Evolutionary conservation across 441 rosid species (phyloP), one percentile per base, ranked within the genome.

Genomic region (Gossypium laxum): DNA sequence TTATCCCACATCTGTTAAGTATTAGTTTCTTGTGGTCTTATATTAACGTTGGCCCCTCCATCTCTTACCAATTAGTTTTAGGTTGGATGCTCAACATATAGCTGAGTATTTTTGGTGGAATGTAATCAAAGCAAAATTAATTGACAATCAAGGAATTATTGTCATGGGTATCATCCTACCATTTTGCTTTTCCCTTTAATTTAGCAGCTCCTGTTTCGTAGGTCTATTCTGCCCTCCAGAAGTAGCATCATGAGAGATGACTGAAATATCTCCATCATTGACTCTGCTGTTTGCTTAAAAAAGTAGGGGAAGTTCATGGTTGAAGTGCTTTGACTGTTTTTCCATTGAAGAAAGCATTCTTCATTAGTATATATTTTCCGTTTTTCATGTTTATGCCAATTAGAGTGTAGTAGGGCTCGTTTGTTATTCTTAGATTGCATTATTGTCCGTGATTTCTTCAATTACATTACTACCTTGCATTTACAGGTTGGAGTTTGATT

Each of bases 401-500:
- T 11, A 54, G 22, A 69, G 12, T 71, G 72, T 51, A 48, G 11
- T 6, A 24, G 15, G 18, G 55, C 43, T 64, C 60, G 6, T 17
- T 12, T 48, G 24, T 69, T 74, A 15, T 24, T n/a, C 73, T 54
- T 61, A 38, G 73, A 63, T 64, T 61, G 54, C 64, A 54, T 30
- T 71, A 32, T 18, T 19, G 59, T 68, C 65, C 61, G 5, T 60
- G 64, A 5, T 62, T 32, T 74, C 47, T 57, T 69, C 64, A 69
- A 32, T 69, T 38, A 55, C 38, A 19, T 51, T 56, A 28, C 47
- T 63, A 45, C 19, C 75, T 18, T 75, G 26, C 43, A 47, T 76
- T 71, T 77, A 19, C 80, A 94, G 98, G 86, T 85, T 90, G 87
- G 99, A 92, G 83, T 92, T 92, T 84, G 97, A 94, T 81, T 83